A percentile compares a stretch with the other conserved stretches of the same genome.
Evolutionary conservation across 106 monocot genomes (phyloP).

Genomic region (Allium sativum): DNA sequence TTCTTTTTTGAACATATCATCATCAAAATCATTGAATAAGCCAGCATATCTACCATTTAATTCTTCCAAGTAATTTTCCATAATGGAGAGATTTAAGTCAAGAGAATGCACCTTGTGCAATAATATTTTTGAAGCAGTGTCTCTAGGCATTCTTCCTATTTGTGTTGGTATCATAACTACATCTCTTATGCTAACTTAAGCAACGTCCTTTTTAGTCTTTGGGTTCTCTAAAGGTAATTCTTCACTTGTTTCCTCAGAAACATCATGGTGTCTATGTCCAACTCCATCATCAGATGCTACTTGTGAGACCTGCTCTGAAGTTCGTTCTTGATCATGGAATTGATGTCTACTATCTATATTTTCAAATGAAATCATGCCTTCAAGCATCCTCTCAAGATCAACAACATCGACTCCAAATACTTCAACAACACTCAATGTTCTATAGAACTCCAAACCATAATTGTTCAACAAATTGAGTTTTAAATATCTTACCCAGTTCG

Average conservation of each 20-base stretch:
- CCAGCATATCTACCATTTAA: slow-evolving; percentile 56
- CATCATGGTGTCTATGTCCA: no score
- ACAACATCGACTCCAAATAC: slow-evolving; percentile 83
- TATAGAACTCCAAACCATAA: slow-evolving; percentile 76
- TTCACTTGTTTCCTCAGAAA: slow-evolving; percentile 8
- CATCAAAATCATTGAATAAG: slow-evolving; percentile 68
- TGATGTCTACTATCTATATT: no score
- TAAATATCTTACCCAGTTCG: slow-evolving; percentile 72
- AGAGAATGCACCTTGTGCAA: slow-evolving; percentile 71
- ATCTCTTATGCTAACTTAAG: slow-evolving; percentile 17
- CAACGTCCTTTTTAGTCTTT: slow-evolving; percentile 20
- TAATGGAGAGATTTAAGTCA: slow-evolving; percentile 62
- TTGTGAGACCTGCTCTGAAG: slow-evolving; percentile 13
- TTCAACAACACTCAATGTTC: slow-evolving; percentile 60
- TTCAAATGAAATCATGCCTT: slow-evolving; percentile 57
- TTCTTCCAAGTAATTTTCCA: slow-evolving; percentile 72
- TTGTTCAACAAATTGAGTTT: slow-evolving; percentile 57
- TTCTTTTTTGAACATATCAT: slow-evolving; percentile 36
- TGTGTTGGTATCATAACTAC: slow-evolving; percentile 21
- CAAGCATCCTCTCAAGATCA: slow-evolving; percentile 81
- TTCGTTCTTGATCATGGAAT: no score
- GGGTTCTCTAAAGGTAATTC: slow-evolving; percentile 18
- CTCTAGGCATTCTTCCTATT: slow-evolving; percentile 69
- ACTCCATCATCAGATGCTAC: no score
- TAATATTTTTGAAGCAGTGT: slow-evolving; percentile 68